Base-by-base conservation (phyloP, 2,329 filamentous ascomycete species). In the Fusarium fracticaudum region DNA sequence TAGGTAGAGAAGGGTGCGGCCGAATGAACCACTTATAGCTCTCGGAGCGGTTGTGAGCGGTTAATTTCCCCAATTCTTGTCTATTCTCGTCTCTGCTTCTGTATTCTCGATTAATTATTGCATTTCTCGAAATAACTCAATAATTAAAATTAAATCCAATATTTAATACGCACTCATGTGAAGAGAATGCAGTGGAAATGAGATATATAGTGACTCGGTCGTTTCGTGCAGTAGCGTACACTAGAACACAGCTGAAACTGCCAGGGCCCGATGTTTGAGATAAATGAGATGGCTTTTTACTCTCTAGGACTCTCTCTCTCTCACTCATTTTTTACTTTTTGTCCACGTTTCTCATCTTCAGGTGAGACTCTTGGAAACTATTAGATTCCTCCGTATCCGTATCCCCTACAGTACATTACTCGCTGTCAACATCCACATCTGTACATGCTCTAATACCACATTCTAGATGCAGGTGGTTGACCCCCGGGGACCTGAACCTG, bases 141-240 rank as follows among this genome's bases (percentile, higher is more conserved):
- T 26, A 26, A 26, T 26, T 26, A 26, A 26, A 26, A 26, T 26
- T 26, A 26, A 26, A 26, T 26, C 26, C 26, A 26, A 26, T 26
- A 35, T 31, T 43, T 29, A 18, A 62, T 47, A 53, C 29, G 31
- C 33, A 44, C 43, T 57, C 33, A 44, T 38, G 58, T 33, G 41
- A 69, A 17, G 5, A 29, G 37, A 29, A 70, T 38, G 53, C 43
- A 55, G 71, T 68, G 68, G 72, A 74, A 74, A 74, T 74, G 67
- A 69, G 35, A 26, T 31, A 44, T 29, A 59, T 18, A 73, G 66
- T 75, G 64, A 60, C 37, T 57, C 63, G 43, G 57, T 31, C 45
- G 69, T 71, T 71, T 67, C 58, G 45, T 73, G 71, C 71, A 73
- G 67, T 60, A 72, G 67, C 54, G 59, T 60, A 61, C 47, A 41